Percentiles rank a stretch among this genome's conserved stretches.
Conservation (phyloP, 2,329 filamentous ascomycete species). For the Verticillium klebahnii region DNA sequence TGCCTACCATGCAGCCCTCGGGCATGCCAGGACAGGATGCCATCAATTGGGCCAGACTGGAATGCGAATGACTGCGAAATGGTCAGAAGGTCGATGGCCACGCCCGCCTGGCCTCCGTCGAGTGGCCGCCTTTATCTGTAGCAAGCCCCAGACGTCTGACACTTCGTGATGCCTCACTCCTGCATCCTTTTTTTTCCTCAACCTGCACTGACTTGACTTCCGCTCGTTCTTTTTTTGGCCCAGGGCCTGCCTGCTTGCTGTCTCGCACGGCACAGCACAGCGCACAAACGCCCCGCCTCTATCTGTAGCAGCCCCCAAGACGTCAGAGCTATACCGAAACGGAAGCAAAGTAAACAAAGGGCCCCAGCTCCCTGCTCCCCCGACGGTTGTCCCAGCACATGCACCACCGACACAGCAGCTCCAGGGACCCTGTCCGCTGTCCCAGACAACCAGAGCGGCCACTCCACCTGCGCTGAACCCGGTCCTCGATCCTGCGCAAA, state of each 20-base stretch:
- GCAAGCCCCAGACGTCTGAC: background rate
- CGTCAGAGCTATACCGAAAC: constrained; percentile 27
- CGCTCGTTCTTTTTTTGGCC: background rate
- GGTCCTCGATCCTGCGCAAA: background rate
- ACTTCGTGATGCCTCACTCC: background rate
- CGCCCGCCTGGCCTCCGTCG: background rate
- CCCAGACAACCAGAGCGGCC: constrained; percentile 12
- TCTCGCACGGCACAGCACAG: background rate
- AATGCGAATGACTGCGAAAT: background rate
- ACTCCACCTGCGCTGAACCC: background rate
- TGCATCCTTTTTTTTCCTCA: background rate
- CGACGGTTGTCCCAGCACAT: background rate
- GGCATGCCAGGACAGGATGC: background rate
- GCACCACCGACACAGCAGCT: background rate
- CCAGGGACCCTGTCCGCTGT: constrained; percentile 6
- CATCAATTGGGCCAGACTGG: background rate
- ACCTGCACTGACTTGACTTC: background rate
- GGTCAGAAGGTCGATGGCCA: background rate
- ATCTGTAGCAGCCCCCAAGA: background rate
- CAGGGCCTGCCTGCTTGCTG: background rate
- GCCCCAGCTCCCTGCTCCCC: constrained; percentile 20
- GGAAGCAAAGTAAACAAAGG: constrained; percentile 37
- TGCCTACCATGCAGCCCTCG: too few species aligned
- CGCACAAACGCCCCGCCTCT: background rate
- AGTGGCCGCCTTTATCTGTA: background rate